Percentiles rank a stretch among this genome's conserved stretches.
These are phyloP conservation scores for Verticillium longisporum DNA, from an alignment of 2,329 filamentous ascomycete genomes.

Conservation along the genomic window DNA sequence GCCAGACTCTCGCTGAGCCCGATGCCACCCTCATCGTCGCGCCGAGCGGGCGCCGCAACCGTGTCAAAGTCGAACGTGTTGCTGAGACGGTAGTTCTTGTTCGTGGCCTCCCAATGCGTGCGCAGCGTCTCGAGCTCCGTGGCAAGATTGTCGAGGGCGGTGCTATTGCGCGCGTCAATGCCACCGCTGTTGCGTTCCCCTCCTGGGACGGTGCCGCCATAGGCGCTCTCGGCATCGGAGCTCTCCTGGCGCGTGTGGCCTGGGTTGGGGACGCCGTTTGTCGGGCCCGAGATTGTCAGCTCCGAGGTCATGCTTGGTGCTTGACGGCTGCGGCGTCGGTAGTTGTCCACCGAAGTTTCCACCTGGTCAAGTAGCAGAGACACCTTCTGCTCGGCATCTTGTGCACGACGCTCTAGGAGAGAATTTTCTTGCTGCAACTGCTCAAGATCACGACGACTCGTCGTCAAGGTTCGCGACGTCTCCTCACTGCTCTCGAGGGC, in stretches of 20 bases:
- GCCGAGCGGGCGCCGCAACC: slow-evolving; percentile 21
- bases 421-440: slow-evolving; percentile 77
- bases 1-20: slow-evolving; percentile 66
- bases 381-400: slow-evolving; percentile 89
- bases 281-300: slow-evolving; percentile 16
- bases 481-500: slow-evolving; percentile 51
- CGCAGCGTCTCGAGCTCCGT: slow-evolving; percentile 86
- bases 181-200: slow-evolving; percentile 17
- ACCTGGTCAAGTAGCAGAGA: slow-evolving; percentile 91
- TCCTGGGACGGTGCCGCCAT: slow-evolving; percentile 39
- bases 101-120: slow-evolving; percentile 91
- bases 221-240: slow-evolving; percentile 56
- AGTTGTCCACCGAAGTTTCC: slow-evolving; percentile 87
- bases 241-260: slow-evolving; percentile 47
- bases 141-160: slow-evolving; percentile 82
- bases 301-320: slow-evolving; percentile 45
- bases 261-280: slow-evolving; percentile 26
- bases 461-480: slow-evolving; percentile 48
- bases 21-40: slow-evolving; percentile 35
- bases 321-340: slow-evolving; percentile 70
- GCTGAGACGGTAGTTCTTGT: slow-evolving; percentile 88
- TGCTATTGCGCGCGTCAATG: slow-evolving; percentile 47
- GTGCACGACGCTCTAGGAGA: slow-evolving; percentile 73
- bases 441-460: slow-evolving; percentile 63
- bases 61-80: slow-evolving; percentile 81